Evolutionary conservation across 768 basidiomycete species (phyloP).

Genomic region (Hypholoma fasciculare): DNA sequence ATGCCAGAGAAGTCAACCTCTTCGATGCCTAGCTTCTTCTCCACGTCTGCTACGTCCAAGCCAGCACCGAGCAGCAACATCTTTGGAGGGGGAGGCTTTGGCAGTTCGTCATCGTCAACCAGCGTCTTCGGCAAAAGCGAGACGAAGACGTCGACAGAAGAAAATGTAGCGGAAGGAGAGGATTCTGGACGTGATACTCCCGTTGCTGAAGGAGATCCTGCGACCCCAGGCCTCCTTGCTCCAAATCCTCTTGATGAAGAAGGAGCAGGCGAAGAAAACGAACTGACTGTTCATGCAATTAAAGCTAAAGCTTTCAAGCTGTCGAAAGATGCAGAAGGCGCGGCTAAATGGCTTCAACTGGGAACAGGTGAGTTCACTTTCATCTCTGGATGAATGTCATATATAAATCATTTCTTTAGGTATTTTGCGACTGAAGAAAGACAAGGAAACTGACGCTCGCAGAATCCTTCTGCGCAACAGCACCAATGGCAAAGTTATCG

Average conservation of each 20-base stretch:
- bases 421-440: constrained; percentile 69
- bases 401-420: constrained; percentile 37
- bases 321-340: constrained; percentile 44
- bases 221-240: constrained; percentile 15
- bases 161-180: constrained; percentile 11
- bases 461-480: constrained; percentile 73
- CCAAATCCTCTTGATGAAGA: constrained; percentile 59
- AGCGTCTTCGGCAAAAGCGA: constrained; percentile 2
- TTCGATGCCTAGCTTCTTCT: neutral
- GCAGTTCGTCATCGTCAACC: constrained; percentile 5
- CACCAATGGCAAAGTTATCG: constrained; percentile 69
- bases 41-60: neutral
- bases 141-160: constrained; percentile 11
- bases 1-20: constrained; percentile 1
- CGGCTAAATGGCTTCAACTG: constrained; percentile 61
- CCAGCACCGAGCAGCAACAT: constrained; percentile 4
- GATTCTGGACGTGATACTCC: constrained; percentile 15
- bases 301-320: constrained; percentile 66
- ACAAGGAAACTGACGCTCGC: constrained; percentile 59
- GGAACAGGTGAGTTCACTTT: constrained; percentile 56
- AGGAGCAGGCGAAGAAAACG: constrained; percentile 82
- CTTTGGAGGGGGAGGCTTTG: constrained; percentile 10
- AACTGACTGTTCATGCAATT: constrained; percentile 61
- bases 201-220: constrained; percentile 18
- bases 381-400: neutral